Evolutionary conservation across 306 rosid genomes (phyloP).

Genomic region (Gleditsia sinensis): DNA sequence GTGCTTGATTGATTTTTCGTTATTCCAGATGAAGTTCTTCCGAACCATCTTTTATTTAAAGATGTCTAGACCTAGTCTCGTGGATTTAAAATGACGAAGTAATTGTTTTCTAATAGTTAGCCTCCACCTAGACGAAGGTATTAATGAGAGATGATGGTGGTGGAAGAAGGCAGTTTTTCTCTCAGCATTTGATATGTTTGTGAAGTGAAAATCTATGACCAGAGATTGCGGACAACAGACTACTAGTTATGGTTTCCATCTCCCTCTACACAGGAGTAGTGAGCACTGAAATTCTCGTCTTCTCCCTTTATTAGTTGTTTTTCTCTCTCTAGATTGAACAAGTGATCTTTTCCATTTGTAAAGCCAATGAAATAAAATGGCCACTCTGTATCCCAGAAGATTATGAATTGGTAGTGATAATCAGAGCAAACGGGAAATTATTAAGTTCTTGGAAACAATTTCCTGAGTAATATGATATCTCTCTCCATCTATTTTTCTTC

Average conservation of each 20-base stretch:
- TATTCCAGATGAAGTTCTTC: neutral
- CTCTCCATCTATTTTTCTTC: neutral
- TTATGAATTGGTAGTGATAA: neutral
- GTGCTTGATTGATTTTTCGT: neutral
- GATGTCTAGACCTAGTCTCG: neutral
- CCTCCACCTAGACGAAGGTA: neutral
- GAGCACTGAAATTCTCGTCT: too few species aligned
- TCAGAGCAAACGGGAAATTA: too few species aligned
- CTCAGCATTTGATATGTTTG: too few species aligned
- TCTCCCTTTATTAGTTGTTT: neutral
- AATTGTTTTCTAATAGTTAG: neutral
- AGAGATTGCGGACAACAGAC: neutral
- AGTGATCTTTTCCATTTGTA: neutral
- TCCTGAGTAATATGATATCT: neutral
- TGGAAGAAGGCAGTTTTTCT: too few species aligned
- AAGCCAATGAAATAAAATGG: neutral
- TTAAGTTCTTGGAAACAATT: neutral
- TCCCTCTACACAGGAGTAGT: neutral
- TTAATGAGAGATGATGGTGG: too few species aligned
- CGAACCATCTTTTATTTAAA: neutral
- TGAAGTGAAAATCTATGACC: neutral
- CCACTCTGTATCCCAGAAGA: neutral
- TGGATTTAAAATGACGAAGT: neutral
- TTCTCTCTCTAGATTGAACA: too few species aligned
- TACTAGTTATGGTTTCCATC: neutral